Conservation (phyloP, 192 early-diverging fungal species). For the Coemansia sp. region DNA sequence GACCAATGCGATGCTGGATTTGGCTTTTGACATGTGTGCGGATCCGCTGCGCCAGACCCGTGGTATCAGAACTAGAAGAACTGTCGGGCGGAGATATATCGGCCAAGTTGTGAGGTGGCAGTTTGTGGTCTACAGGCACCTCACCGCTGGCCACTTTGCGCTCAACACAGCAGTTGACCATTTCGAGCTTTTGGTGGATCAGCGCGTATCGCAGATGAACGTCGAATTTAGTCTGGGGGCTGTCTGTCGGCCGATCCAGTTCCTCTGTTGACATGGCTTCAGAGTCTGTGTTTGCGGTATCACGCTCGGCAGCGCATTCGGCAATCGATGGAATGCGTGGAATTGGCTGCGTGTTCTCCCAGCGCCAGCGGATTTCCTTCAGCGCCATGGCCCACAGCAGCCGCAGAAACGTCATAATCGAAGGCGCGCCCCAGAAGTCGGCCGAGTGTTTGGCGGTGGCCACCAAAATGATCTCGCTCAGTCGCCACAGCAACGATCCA, state of each 20-base stretch:
- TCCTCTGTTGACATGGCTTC: neutral
- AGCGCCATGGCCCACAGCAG: constrained; percentile 67
- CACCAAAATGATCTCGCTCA: constrained; percentile 45
- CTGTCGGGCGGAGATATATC: neutral
- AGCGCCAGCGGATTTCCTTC: constrained; percentile 59
- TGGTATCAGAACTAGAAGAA: neutral
- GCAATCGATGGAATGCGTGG: constrained; percentile 52
- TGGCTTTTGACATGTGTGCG: constrained; percentile 33
- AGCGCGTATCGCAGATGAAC: constrained; percentile 68
- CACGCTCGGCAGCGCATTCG: constrained; percentile 13
- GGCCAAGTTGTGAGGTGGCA: neutral
- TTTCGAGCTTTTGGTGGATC: constrained; percentile 71
- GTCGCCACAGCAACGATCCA: constrained; percentile 47
- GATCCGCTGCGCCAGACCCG: constrained; percentile 32
- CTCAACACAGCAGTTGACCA: constrained; percentile 77
- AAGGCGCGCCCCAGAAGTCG: constrained; percentile 52
- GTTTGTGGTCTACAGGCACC: neutral
- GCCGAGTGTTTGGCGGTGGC: constrained; percentile 39
- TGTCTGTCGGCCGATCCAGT: neutral
- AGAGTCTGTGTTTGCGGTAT: constrained; percentile 14
- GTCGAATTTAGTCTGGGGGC: constrained; percentile 2
- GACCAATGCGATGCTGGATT: constrained; percentile 23
- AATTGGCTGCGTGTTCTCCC: constrained; percentile 58
- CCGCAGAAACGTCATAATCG: constrained; percentile 64
- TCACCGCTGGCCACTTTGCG: constrained; percentile 29